These are phyloP conservation scores for Hypoxylon cercidicola DNA, from an alignment of 495 filamentous ascomycete species.

Conservation along the genomic window DNA sequence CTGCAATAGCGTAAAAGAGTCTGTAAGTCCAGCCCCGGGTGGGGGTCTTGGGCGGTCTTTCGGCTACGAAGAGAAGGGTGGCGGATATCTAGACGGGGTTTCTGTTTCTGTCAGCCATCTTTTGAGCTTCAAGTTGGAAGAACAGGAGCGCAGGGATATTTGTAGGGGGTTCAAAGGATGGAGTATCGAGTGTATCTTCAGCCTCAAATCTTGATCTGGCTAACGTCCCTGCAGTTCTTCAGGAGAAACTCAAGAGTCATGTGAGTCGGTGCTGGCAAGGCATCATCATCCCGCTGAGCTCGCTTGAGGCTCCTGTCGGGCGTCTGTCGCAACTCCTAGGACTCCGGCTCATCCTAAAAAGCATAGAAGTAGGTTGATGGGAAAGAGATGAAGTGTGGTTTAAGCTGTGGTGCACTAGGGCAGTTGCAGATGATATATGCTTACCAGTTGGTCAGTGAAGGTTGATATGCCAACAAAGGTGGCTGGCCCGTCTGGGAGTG, in stretches of 20 bases:
- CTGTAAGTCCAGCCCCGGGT: constrained; percentile 18
- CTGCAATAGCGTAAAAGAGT: constrained; percentile 48
- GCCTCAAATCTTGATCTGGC: constrained; percentile 9
- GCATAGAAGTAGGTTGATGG: not conserved
- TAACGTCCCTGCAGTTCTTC: not conserved
- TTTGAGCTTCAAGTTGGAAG: constrained; percentile 52
- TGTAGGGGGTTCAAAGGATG: constrained; percentile 3
- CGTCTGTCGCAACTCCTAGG: not conserved
- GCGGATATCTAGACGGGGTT: constrained; percentile 35
- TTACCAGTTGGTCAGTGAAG: no score
- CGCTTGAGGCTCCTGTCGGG: constrained; percentile 12
- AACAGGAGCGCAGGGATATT: constrained; percentile 39
- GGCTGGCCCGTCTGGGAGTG: not conserved
- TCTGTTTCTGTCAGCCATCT: constrained; percentile 38
- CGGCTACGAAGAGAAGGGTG: constrained; percentile 38
- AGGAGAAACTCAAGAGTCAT: constrained; percentile 26
- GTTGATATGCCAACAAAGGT: not conserved
- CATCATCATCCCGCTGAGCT: constrained; percentile 18
- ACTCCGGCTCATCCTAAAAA: not conserved
- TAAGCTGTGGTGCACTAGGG: no score
- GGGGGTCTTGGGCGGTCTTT: constrained; percentile 20
- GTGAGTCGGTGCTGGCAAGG: constrained; percentile 8
- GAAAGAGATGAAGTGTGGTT: no score
- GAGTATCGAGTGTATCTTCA: not conserved
- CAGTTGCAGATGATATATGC: no score